These are phyloP conservation scores for Tetragonia tetragonoides DNA, from an alignment of 148 eudicot species.

Conservation along the genomic window DNA sequence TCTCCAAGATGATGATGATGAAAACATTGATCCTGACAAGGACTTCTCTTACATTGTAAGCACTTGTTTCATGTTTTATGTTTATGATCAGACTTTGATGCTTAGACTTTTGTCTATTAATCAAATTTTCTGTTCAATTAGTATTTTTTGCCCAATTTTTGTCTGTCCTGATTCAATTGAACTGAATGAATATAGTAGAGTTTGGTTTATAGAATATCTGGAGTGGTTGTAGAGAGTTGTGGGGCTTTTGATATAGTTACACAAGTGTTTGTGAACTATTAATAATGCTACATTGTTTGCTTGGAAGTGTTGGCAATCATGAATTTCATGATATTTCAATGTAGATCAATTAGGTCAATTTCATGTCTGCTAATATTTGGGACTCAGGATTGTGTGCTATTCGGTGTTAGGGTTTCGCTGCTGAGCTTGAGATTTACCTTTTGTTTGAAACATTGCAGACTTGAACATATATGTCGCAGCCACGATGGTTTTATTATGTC, in stretches of 20 bases:
- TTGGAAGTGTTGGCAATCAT: background rate
- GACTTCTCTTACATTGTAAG: constrained; percentile 53
- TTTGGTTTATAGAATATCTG: background rate
- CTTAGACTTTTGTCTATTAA: background rate
- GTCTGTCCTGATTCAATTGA: background rate
- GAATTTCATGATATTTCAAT: background rate
- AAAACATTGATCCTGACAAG: constrained; percentile 44
- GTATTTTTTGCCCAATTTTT: background rate
- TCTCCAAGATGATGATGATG: constrained; percentile 38
- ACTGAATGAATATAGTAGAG: background rate
- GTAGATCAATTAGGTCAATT: background rate
- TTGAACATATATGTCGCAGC: background rate
- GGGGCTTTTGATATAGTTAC: constrained; percentile 13
- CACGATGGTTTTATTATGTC: background rate
- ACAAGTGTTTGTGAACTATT: background rate
- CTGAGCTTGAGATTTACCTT: background rate
- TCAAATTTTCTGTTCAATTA: background rate
- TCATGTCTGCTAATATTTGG: background rate
- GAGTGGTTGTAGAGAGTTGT: background rate
- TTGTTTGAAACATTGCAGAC: background rate
- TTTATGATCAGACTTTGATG: constrained; percentile 10
- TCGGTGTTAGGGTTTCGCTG: background rate
- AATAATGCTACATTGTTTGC: background rate
- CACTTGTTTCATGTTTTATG: constrained; percentile 5
- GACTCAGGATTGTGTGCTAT: background rate